These are phyloP conservation scores for Ophiosphaerella narmari DNA, from an alignment of 2,329 filamentous ascomycete genomes.

Conservation along the genomic window DNA sequence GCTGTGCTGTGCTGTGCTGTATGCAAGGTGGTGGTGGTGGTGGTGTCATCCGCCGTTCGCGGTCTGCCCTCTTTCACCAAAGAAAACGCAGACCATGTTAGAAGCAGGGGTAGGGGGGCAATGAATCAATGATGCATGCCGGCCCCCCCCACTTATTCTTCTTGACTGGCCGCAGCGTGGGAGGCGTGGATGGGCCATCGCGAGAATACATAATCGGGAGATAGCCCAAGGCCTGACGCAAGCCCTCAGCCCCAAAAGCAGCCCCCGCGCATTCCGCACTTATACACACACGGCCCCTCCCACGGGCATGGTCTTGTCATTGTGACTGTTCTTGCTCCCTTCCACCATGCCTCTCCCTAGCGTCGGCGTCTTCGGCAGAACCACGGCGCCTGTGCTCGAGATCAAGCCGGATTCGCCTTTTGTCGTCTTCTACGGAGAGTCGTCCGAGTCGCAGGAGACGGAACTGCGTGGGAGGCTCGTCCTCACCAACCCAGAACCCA, in stretches of 20 bases:
- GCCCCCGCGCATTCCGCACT: background rate
- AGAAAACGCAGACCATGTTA: background rate
- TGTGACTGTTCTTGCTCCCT: constrained; percentile 8
- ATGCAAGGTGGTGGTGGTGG: no score
- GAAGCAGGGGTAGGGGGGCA: constrained; percentile 1
- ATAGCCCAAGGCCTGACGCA: background rate
- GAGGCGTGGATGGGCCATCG: constrained; percentile 4
- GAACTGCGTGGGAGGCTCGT: constrained; percentile 54
- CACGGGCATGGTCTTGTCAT: constrained; percentile 9
- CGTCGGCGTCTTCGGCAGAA: constrained; percentile 43
- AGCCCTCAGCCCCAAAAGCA: background rate
- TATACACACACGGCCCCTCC: background rate
- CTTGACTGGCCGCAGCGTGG: constrained; percentile 14
- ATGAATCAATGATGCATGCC: constrained; percentile 13
- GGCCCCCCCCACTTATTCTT: constrained; percentile 1
- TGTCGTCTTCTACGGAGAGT: constrained; percentile 56
- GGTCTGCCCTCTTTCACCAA: constrained; percentile 26
- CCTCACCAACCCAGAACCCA: constrained; percentile 53
- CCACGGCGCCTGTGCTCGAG: constrained; percentile 44
- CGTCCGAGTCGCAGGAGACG: constrained; percentile 51
- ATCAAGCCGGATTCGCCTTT: constrained; percentile 56
- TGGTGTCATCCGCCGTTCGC: constrained; percentile 27
- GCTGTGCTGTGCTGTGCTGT: no score
- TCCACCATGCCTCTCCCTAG: constrained; percentile 40
- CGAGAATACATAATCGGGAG: background rate